Conservation (phyloP, 768 basidiomycete genomes). For the Suillus paluster region DNA sequence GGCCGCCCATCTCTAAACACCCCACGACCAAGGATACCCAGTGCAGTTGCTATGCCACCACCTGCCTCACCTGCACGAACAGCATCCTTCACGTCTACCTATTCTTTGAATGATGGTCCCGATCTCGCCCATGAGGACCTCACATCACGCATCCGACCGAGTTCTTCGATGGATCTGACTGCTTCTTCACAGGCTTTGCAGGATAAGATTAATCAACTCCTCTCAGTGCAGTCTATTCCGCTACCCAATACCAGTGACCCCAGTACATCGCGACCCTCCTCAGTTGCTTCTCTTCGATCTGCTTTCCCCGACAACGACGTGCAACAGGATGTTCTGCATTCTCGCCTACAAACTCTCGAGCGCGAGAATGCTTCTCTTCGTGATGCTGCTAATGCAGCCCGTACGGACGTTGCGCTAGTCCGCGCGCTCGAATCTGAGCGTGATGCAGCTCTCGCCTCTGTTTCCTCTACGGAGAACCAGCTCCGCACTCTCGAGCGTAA, state of each 20-base stretch:
- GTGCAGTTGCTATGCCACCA: conserved; percentile 81
- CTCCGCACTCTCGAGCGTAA: conserved; percentile 46
- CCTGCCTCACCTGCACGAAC: conserved; percentile 62
- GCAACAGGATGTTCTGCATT: conserved; percentile 22
- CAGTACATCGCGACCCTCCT: conserved; percentile 17
- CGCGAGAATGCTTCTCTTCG: conserved; percentile 71
- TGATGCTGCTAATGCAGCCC: conserved; percentile 29
- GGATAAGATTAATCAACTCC: conserved; percentile 52
- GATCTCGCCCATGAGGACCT: conserved; percentile 21
- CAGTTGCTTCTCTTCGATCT: conserved; percentile 40
- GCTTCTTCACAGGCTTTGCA: conserved; percentile 47
- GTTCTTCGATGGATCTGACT: conserved; percentile 40
- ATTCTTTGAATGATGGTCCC: conserved; percentile 40
- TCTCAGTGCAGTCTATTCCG: conserved; percentile 35
- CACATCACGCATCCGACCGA: conserved; percentile 14
- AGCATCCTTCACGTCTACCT: conserved; percentile 38
- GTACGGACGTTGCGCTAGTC: conserved; percentile 25
- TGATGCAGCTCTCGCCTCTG: conserved; percentile 43
- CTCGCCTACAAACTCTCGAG: conserved; percentile 63
- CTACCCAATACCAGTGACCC: conserved; percentile 14
- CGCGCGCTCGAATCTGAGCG: conserved; percentile 46
- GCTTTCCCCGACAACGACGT: conserved; percentile 37
- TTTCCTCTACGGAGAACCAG: conserved; percentile 48
- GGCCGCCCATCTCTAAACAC: conserved; percentile 46
- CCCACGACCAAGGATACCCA: conserved; percentile 69